Percentiles rank a stretch among this genome's conserved stretches.
phyloP scores from a whole-genome alignment of 768 basidiomycete species.

The Macrolepiota dolichaula region DNA sequence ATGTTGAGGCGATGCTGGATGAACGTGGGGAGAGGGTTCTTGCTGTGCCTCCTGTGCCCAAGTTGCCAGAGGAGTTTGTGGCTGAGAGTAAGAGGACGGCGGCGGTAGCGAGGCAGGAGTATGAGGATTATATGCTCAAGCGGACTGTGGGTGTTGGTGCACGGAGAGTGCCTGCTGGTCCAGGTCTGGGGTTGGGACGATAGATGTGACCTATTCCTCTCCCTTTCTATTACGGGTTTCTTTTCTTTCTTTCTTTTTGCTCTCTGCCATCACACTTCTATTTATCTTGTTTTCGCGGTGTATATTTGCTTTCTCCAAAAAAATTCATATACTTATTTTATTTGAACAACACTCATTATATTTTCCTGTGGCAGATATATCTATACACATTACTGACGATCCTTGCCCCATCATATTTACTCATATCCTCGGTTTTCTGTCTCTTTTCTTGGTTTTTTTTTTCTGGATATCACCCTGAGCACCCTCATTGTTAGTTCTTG shows the following conservation, averaged over 20 bases:
- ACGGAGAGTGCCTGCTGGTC: constrained; percentile 9
- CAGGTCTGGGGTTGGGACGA: not conserved
- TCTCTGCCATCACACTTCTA: not conserved
- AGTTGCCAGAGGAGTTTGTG: constrained; percentile 16
- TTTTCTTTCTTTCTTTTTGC: not conserved
- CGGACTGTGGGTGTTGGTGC: constrained; percentile 7
- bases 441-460: not conserved
- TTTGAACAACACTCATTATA: not conserved
- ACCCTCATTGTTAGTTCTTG: not conserved
- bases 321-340: not conserved
- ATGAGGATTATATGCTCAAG: constrained; percentile 1
- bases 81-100: not conserved
- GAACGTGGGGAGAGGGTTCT: constrained; percentile 28
- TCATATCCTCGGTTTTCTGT: not conserved
- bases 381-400: not conserved
- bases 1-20: constrained; percentile 52
- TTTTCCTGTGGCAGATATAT: not conserved
- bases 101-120: not conserved
- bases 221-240: not conserved
- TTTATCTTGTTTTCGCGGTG: not conserved
- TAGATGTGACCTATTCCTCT: not conserved
- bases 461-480: not conserved
- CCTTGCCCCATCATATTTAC: not conserved
- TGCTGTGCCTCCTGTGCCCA: constrained; percentile 19
- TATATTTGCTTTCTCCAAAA: not conserved